Evolutionary conservation across 1,284 basidiomycete species (phyloP).

Genomic region (Takashimella koratensis): DNA sequence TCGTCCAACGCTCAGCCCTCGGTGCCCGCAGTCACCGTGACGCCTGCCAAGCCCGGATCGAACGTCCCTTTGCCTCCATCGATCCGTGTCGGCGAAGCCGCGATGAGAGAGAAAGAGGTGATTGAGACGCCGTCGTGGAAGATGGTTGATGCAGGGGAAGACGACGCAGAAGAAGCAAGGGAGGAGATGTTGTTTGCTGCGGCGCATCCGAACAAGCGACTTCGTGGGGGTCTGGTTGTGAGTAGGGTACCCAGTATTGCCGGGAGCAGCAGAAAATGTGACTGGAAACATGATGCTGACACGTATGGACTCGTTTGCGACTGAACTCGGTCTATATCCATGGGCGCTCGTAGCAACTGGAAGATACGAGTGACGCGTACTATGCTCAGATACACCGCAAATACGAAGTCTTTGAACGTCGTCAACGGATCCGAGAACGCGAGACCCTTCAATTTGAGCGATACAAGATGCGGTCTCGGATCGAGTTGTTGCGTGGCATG

Average conservation of each 20-base stretch:
- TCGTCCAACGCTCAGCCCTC: conserved; percentile 1
- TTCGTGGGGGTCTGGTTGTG: conserved; percentile 20
- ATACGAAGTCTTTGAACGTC: conserved; percentile 80
- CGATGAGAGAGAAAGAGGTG: conserved; percentile 7
- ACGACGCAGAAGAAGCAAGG: conserved; percentile 41
- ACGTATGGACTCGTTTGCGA: no score
- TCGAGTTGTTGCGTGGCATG: conserved; percentile 67
- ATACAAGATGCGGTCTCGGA: conserved; percentile 81
- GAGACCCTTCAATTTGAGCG: conserved; percentile 86
- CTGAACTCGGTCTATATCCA: no score
- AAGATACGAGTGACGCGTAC: conserved; percentile 76
- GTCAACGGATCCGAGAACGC: conserved; percentile 77
- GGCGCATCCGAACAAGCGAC: conserved; percentile 23
- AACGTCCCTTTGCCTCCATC: neutral
- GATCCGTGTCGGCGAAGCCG: neutral
- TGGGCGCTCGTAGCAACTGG: conserved; percentile 52
- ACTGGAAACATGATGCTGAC: no score
- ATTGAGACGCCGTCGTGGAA: conserved; percentile 44
- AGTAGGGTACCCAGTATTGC: conserved; percentile 15
- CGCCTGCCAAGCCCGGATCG: conserved; percentile 12
- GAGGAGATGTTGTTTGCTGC: conserved; percentile 26
- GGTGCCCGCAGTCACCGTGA: conserved; percentile 16
- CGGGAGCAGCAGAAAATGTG: no score
- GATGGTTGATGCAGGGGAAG: conserved; percentile 34
- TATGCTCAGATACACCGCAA: conserved; percentile 80